Evolutionary conservation across 306 rosid species (phyloP).

Genomic region (Cucurbita moschata): DNA sequence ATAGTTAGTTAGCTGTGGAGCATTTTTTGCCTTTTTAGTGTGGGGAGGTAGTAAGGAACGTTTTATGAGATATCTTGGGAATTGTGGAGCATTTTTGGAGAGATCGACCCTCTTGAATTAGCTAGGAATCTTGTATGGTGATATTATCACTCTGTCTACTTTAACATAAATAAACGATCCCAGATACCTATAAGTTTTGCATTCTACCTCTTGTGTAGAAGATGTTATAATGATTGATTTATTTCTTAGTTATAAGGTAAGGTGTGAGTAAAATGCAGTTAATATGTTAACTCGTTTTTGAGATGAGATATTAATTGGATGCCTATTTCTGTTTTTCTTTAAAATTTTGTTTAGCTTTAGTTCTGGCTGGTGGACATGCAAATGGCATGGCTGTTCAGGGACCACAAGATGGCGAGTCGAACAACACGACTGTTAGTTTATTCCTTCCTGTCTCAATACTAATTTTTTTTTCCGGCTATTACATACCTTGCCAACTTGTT

Average conservation of each 20-base stretch:
- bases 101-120: no score
- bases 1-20: no score
- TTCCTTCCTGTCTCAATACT: background rate
- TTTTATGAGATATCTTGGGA: no score
- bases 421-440: conserved; percentile 77
- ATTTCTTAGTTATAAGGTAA: background rate
- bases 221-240: background rate
- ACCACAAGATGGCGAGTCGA: conserved; percentile 66
- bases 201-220: background rate
- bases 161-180: no score
- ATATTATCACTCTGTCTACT: no score
- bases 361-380: conserved; percentile 80
- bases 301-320: background rate
- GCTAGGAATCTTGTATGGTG: no score
- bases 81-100: no score
- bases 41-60: no score
- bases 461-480: background rate
- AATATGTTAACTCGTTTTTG: background rate
- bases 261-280: background rate
- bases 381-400: conserved; percentile 64
- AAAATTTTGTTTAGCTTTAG: conserved; percentile 45
- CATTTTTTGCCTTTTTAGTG: no score
- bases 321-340: background rate
- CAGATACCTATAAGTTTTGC: no score
- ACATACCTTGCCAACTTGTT: background rate